Evolutionary conservation across 495 filamentous ascomycete species (phyloP).

Genomic region (Terfezia boudieri): DNA sequence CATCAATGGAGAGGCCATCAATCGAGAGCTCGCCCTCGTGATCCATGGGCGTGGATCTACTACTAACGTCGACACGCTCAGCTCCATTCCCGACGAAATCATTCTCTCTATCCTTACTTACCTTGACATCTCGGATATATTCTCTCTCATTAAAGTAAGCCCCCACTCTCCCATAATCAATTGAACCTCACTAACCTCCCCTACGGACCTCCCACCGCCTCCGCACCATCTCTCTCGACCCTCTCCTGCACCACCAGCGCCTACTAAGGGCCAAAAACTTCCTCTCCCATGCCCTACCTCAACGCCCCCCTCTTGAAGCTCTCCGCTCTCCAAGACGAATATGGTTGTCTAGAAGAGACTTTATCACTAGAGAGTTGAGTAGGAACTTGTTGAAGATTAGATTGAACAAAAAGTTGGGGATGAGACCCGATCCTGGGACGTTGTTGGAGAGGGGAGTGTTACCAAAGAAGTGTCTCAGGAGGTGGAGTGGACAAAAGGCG

Average conservation of each 20-base stretch:
- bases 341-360: constrained; percentile 33
- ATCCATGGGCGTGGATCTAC: not conserved
- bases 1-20: no score
- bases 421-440: constrained; percentile 12
- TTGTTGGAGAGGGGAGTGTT: constrained; percentile 21
- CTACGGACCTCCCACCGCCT: constrained; percentile 33
- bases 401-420: constrained; percentile 20
- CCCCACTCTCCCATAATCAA: constrained; percentile 11
- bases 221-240: constrained; percentile 29
- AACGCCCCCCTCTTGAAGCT: constrained; percentile 31
- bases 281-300: constrained; percentile 27
- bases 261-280: constrained; percentile 27
- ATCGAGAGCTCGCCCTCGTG: no score
- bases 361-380: constrained; percentile 30
- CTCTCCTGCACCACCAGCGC: constrained; percentile 32
- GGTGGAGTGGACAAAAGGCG: constrained; percentile 5
- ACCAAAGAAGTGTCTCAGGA: constrained; percentile 12
- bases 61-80: constrained; percentile 5
- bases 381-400: constrained; percentile 30
- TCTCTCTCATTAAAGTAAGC: constrained; percentile 29
- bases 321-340: constrained; percentile 30
- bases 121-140: constrained; percentile 35
- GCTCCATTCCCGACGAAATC: constrained; percentile 32
- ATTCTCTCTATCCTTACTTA: constrained; percentile 31
- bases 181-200: constrained; percentile 3